Percentiles rank a stretch among this genome's conserved stretches.
These are phyloP conservation scores for Syzygium aromaticum DNA, from an alignment of 345 rosid genomes.

Conservation along the genomic window DNA sequence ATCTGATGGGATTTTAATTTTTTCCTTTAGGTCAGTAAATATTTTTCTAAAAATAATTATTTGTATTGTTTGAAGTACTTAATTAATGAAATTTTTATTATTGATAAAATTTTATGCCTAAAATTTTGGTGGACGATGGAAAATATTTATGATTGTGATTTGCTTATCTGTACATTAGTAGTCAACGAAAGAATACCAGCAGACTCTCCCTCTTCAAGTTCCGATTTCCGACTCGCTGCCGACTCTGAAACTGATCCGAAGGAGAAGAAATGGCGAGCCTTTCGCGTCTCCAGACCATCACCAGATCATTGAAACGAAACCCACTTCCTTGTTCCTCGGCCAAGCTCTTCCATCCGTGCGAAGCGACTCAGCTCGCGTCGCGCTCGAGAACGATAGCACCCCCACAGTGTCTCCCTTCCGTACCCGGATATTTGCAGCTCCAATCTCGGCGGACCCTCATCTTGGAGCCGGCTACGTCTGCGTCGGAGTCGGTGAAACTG, in stretches of 20 bases:
- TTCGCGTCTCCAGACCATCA: not conserved
- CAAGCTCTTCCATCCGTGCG: not conserved
- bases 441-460: conserved; percentile 53
- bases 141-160: not conserved
- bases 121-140: too few species aligned
- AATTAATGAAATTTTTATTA: too few species aligned
- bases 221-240: not conserved
- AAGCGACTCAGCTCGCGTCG: not conserved
- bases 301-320: conserved; percentile 11
- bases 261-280: not conserved
- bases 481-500: conserved; percentile 59
- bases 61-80: too few species aligned
- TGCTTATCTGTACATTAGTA: not conserved
- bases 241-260: not conserved
- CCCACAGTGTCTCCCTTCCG: not conserved
- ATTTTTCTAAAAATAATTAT: too few species aligned
- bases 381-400: not conserved
- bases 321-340: not conserved
- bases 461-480: conserved; percentile 39
- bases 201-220: not conserved
- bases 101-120: too few species aligned
- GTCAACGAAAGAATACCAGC: not conserved
- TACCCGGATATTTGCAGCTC: conserved; percentile 6
- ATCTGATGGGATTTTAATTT: not conserved
- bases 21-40: not conserved